These are phyloP conservation scores for Trichosphaerium sp. DNA, from an alignment of 78 protist species.

Conservation along the genomic window DNA sequence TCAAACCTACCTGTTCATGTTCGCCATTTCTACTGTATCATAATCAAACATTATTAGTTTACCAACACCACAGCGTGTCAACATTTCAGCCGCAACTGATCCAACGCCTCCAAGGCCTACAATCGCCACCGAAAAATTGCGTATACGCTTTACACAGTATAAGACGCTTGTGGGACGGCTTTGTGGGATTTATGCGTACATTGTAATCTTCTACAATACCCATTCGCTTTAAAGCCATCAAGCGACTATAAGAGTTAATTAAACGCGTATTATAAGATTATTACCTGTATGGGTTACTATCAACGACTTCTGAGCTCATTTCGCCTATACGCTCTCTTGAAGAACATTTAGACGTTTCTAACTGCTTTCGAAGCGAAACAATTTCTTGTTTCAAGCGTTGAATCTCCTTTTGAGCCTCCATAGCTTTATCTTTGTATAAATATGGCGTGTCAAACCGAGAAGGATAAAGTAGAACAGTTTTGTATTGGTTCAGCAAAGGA, in stretches of 20 bases:
- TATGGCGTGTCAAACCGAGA: too few species aligned
- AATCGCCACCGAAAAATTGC: conserved; percentile 61
- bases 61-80: conserved; percentile 96
- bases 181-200: too few species aligned
- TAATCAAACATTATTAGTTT: conserved; percentile 89
- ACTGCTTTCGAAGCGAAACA: too few species aligned
- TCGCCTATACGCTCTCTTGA: conserved; percentile 21
- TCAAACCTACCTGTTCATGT: conserved; percentile 76
- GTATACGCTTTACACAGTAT: conserved; percentile 33
- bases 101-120: conserved; percentile 95
- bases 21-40: conserved; percentile 94
- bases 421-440: too few species aligned
- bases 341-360: too few species aligned
- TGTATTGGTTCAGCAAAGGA: too few species aligned
- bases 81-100: conserved; percentile 90
- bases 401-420: too few species aligned
- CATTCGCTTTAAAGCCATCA: conserved; percentile 93
- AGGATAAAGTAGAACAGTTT: too few species aligned
- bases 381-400: too few species aligned
- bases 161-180: not conserved
- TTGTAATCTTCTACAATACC: conserved; percentile 89
- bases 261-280: not conserved
- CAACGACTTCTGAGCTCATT: conserved; percentile 61
- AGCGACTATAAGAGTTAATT: conserved; percentile 16
- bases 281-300: conserved; percentile 55